A percentile compares a stretch with the other conserved stretches of the same genome.
phyloP scores from a whole-genome alignment of 2,329 filamentous ascomycete species.

The Fusarium neocosmosporiellum region DNA sequence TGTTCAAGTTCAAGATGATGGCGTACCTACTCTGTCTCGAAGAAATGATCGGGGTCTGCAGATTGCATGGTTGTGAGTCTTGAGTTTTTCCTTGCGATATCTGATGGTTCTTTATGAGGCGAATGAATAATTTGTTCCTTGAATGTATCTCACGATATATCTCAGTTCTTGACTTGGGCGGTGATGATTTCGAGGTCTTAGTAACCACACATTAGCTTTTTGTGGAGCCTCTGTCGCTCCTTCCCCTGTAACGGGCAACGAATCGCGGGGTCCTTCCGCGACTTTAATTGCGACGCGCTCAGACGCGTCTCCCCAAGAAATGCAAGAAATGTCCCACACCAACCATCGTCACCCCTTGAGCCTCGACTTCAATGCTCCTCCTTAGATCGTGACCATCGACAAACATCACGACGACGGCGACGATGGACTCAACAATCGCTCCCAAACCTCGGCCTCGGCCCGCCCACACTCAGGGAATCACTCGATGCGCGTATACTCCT shows the following conservation, averaged over 20 bases:
- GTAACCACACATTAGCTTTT: constrained; percentile 19
- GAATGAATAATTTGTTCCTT: background rate
- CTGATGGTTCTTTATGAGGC: background rate
- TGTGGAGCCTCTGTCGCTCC: constrained; percentile 21
- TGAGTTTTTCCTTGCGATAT: background rate
- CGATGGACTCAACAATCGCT: constrained; percentile 49
- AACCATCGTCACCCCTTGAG: constrained; percentile 18
- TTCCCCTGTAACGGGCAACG: constrained; percentile 16
- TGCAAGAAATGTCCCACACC: constrained; percentile 15
- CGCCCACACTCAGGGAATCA: constrained; percentile 86
- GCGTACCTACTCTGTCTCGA: constrained; percentile 83
- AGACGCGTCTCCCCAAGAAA: constrained; percentile 52
- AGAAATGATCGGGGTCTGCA: constrained; percentile 83
- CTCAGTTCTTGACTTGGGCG: constrained; percentile 13
- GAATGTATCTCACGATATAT: background rate
- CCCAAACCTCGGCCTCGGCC: constrained; percentile 70
- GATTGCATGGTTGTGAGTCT: constrained; percentile 67
- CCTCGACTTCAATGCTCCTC: constrained; percentile 16
- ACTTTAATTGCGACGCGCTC: constrained; percentile 55
- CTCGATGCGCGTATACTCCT: constrained; percentile 89
- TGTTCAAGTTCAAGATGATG: background rate
- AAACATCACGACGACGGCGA: background rate
- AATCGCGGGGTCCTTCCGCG: constrained; percentile 46
- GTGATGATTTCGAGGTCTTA: constrained; percentile 9
- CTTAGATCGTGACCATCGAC: constrained; percentile 3